Conservation (phyloP, 495 filamentous ascomycete species). For the Tuber microsphaerosporum region DNA sequence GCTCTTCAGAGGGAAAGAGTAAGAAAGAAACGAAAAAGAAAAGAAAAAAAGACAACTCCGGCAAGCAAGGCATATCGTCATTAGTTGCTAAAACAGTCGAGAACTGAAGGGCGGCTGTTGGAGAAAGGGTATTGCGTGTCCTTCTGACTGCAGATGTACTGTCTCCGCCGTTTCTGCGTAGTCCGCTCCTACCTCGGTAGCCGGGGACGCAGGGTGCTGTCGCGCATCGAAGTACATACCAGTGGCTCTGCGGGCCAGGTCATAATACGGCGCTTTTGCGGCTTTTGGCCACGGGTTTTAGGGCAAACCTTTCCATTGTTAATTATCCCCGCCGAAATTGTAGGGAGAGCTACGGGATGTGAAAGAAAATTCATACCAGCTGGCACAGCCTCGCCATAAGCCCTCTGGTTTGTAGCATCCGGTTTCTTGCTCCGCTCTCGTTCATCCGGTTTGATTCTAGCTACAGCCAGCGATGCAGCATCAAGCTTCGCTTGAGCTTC, state of each 20-base stretch:
- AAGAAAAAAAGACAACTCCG: background rate
- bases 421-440: background rate
- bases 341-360: background rate
- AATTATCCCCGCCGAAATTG: background rate
- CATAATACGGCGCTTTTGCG: background rate
- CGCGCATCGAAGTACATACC: background rate
- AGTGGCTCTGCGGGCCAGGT: background rate
- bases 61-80: background rate
- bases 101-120: background rate
- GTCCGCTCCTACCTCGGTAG: background rate
- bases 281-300: background rate
- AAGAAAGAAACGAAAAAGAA: background rate
- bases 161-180: background rate
- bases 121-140: background rate
- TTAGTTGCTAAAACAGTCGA: background rate
- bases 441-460: background rate
- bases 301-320: background rate
- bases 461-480: background rate
- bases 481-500: background rate
- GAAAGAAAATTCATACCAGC: background rate
- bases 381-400: background rate
- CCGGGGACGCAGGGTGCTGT: background rate
- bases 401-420: background rate
- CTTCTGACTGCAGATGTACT: background rate
- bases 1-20: background rate